Base-by-base conservation (phyloP, 2,329 filamentous ascomycete genomes). In the Epicoccum nigrum region DNA sequence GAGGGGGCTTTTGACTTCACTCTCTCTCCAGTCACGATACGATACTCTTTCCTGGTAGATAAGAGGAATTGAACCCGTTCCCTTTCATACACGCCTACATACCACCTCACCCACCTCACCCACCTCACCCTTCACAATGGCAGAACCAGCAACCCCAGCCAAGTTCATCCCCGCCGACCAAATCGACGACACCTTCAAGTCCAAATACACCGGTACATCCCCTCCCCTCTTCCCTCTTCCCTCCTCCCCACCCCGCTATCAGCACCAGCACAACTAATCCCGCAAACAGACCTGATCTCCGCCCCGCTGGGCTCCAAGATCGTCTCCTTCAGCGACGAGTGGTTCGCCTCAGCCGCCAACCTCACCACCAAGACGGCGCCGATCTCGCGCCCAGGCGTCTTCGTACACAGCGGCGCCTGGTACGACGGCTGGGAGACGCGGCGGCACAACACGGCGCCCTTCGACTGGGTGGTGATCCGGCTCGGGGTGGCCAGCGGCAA, bases 401-500 rank as follows among this genome's bases (percentile, higher is more conserved):
- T 84, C 70, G 77, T 81, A 32, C 80, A 83, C 65, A 78, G 82
- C 4, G 83, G 83, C 50, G 83, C 82, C 39, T 86, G 83, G 83
- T 86, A 85, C 64, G 83, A 86, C 65, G 83, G 83, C 15, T 86
- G 83, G 83, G 83, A 86, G 58, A 86, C 83, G 4, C 76, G 83
- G 5, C 76, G 83, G 20, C 83, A 86, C 71, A 86, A 86, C 64
- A 70, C 77, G 0, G 76, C 78, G 31, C 76, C 79, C 9, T 83
- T 78, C 55, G 83, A 86, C 69, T 86, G 81, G 81, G 83, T 82
- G 1, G 78, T 86, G 6, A 76, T 86, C 51, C 76, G 80, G 35
- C 76, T 86, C 0, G 83, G 83, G n/a, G 81, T 83, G 0, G 77
- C 87, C 8, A 89, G 86, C 1, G 90, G 89, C 38, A 86, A 80